Evolutionary conservation across 176 grass and related monocot species (phyloP).

Genomic region (Musa beccarii): DNA sequence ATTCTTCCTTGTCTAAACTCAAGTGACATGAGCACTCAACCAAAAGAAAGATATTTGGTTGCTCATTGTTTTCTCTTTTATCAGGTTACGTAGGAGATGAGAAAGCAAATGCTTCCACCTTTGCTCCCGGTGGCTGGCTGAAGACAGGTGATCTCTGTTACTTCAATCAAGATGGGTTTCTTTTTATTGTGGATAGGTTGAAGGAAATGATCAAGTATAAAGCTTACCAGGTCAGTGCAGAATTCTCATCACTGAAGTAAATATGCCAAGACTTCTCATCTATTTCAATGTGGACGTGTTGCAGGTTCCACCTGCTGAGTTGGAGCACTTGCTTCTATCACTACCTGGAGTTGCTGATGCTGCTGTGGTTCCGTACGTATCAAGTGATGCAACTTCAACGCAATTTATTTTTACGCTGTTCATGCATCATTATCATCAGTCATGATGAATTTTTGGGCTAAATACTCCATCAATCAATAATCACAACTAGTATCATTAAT

Average conservation of each 20-base stretch:
- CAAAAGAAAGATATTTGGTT: background rate
- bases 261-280: too few relatives aligned
- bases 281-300: background rate
- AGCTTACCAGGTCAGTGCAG: slow-evolving; percentile 42
- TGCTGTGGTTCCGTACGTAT: slow-evolving; percentile 30
- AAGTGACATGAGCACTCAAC: too few relatives aligned
- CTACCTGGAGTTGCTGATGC: slow-evolving; percentile 25
- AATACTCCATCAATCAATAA: too few relatives aligned
- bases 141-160: slow-evolving; percentile 70
- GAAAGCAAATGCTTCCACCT: slow-evolving; percentile 40
- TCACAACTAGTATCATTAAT: too few relatives aligned
- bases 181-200: slow-evolving; percentile 61
- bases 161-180: slow-evolving; percentile 58
- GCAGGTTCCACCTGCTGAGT: slow-evolving; percentile 37
- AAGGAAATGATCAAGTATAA: slow-evolving; percentile 78
- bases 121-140: slow-evolving; percentile 50
- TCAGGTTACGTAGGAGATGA: slow-evolving; percentile 50
- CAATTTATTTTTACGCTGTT: too few relatives aligned
- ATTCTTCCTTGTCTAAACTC: too few relatives aligned
- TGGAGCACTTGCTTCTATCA: slow-evolving; percentile 29
- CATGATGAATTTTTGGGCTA: too few relatives aligned
- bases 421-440: too few relatives aligned
- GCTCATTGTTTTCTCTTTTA: background rate
- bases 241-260: background rate
- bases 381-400: too few relatives aligned